These are phyloP conservation scores for Centrapalus pauciflorus DNA, from an alignment of 129 eudicot species.

Conservation along the genomic window DNA sequence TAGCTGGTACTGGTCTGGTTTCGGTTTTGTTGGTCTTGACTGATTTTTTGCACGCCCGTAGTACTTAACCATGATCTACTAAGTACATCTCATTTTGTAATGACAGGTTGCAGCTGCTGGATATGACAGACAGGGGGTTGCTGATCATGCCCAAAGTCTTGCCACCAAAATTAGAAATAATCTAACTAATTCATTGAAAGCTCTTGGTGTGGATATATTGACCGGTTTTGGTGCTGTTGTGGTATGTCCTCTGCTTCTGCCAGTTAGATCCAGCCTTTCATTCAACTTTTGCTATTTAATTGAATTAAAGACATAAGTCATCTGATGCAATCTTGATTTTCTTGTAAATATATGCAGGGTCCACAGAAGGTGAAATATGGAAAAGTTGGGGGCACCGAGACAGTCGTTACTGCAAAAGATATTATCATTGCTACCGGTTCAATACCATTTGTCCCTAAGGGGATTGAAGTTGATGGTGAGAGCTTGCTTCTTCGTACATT, in stretches of 20 bases:
- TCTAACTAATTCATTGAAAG: slow-evolving; percentile 68
- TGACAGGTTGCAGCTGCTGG: slow-evolving; percentile 72
- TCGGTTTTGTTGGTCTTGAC: not conserved
- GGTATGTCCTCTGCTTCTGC: slow-evolving; percentile 36
- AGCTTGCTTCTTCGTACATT: slow-evolving; percentile 10
- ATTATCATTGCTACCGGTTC: slow-evolving; percentile 78
- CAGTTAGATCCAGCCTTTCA: not conserved
- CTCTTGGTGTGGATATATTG: slow-evolving; percentile 78
- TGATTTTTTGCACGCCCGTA: not conserved
- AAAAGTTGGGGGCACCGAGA: slow-evolving; percentile 35
- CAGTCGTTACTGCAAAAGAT: slow-evolving; percentile 56
- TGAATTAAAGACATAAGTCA: not conserved
- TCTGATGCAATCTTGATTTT: not conserved
- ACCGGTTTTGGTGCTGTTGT: slow-evolving; percentile 66
- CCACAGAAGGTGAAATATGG: slow-evolving; percentile 47
- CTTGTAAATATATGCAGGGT: slow-evolving; percentile 31
- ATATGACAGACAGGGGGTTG: slow-evolving; percentile 74
- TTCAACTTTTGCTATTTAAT: not conserved
- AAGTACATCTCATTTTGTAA: not conserved
- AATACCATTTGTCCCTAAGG: slow-evolving; percentile 70
- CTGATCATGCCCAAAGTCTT: slow-evolving; percentile 74
- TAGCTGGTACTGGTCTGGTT: too few species aligned
- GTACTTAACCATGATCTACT: not conserved
- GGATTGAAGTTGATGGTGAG: slow-evolving; percentile 82
- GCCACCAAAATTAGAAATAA: slow-evolving; percentile 66